These are phyloP conservation scores for Phytophthora colocasiae DNA, from an alignment of 352 stramenopile genomes.

Conservation along the genomic window DNA sequence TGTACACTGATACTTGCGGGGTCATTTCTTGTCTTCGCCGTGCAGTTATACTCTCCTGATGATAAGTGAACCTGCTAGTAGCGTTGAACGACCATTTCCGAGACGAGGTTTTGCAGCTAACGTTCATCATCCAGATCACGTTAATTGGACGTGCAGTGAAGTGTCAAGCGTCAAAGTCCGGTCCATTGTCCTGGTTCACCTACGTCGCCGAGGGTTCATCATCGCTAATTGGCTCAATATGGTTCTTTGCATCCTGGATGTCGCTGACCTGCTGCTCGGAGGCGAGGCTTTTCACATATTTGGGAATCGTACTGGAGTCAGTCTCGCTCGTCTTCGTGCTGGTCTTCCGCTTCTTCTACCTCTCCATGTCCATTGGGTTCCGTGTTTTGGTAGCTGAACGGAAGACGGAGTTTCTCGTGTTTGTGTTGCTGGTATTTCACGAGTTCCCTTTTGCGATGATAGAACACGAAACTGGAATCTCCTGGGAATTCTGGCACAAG, in stretches of 20 bases:
- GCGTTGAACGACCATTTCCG: constrained; percentile 46
- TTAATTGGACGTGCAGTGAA: constrained; percentile 40
- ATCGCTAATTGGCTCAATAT: constrained; percentile 19
- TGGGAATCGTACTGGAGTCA: constrained; percentile 26
- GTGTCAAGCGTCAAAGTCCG: constrained; percentile 33
- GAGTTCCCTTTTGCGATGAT: constrained; percentile 26
- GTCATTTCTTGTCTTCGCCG: constrained; percentile 31
- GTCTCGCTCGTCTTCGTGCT: constrained; percentile 33
- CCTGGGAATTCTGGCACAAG: constrained; percentile 31
- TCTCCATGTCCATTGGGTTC: constrained; percentile 26
- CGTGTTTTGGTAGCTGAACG: constrained; percentile 7
- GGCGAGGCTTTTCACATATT: constrained; percentile 6
- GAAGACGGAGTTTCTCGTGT: constrained; percentile 27
- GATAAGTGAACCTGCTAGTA: constrained; percentile 18
- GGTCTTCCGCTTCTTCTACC: constrained; percentile 40
- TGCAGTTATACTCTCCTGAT: constrained; percentile 33
- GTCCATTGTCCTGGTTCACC: constrained; percentile 34
- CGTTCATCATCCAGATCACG: constrained; percentile 53
- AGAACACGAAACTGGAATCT: constrained; percentile 8
- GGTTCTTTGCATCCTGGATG: background rate
- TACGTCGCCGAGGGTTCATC: constrained; percentile 33
- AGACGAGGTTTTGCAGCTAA: constrained; percentile 41
- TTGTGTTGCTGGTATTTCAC: constrained; percentile 22
- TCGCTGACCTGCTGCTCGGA: background rate
- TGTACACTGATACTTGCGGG: constrained; percentile 30